A percentile compares a stretch with the other conserved stretches of the same genome.
phyloP scores from a whole-genome alignment of 2,329 filamentous ascomycete species.

The Fusarium devonianum region DNA sequence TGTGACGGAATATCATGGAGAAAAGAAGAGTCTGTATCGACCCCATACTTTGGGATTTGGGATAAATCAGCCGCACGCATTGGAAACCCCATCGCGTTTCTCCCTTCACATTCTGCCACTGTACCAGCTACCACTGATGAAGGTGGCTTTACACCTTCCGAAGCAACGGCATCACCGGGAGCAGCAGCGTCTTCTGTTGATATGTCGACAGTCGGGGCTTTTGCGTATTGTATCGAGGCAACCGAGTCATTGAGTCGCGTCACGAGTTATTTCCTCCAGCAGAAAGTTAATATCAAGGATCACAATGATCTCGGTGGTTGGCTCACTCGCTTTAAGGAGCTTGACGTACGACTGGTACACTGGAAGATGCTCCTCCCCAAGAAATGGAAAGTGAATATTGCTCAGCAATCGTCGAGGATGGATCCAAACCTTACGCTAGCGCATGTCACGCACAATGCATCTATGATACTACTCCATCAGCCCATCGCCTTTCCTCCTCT shows the following conservation, averaged over 20 bases:
- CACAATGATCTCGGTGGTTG: slow-evolving; percentile 48
- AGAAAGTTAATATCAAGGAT: slow-evolving; percentile 48
- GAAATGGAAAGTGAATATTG: slow-evolving; percentile 33
- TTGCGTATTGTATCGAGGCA: slow-evolving; percentile 53
- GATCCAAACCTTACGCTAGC: slow-evolving; percentile 57
- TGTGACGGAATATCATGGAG: slow-evolving; percentile 50
- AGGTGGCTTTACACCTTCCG: slow-evolving; percentile 10
- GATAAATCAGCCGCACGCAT: slow-evolving; percentile 46
- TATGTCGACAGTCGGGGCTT: slow-evolving; percentile 50
- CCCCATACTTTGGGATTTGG: slow-evolving; percentile 52
- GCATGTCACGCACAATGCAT: slow-evolving; percentile 56
- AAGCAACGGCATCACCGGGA: slow-evolving; percentile 22
- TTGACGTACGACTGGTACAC: slow-evolving; percentile 49
- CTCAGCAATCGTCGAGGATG: slow-evolving; percentile 42
- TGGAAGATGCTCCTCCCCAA: slow-evolving; percentile 33
- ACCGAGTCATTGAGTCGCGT: slow-evolving; percentile 53
- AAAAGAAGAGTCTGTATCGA: slow-evolving; percentile 46
- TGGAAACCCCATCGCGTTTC: slow-evolving; percentile 45
- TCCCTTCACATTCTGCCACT: slow-evolving; percentile 32
- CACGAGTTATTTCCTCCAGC: slow-evolving; percentile 52
- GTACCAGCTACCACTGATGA: slow-evolving; percentile 4
- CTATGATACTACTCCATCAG: slow-evolving; percentile 56
- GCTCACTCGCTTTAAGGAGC: slow-evolving; percentile 54
- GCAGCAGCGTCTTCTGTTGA: slow-evolving; percentile 34
- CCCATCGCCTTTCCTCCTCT: slow-evolving; percentile 51